phyloP scores from a whole-genome alignment of 2,329 filamentous ascomycete genomes.

The Alternaria sp. region DNA sequence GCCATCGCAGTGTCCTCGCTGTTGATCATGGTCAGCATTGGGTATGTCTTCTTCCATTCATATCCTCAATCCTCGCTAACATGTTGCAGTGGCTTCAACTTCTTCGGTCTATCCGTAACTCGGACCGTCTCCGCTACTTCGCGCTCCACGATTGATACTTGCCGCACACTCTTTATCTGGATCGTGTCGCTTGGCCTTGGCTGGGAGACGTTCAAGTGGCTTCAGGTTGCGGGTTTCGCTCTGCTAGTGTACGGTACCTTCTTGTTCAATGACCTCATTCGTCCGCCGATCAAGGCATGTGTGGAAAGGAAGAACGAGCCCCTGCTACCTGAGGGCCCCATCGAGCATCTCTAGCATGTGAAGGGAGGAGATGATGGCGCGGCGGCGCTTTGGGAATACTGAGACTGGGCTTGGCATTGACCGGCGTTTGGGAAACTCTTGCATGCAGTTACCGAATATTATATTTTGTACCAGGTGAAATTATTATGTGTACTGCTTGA shows the following conservation, averaged over 20 bases:
- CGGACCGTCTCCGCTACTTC: conserved; percentile 89
- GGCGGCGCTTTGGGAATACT: conserved; percentile 7
- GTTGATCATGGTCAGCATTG: conserved; percentile 97
- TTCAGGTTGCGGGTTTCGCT: conserved; percentile 89
- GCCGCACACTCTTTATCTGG: conserved; percentile 98
- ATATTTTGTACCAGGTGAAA: not conserved
- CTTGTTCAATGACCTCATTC: conserved; percentile 93
- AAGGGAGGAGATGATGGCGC: not conserved
- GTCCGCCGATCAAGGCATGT: conserved; percentile 77
- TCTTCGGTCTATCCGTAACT: conserved; percentile 95
- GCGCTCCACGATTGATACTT: conserved; percentile 95
- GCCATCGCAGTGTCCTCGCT: conserved; percentile 79
- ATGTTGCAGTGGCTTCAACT: conserved; percentile 85
- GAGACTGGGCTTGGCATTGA: conserved; percentile 11
- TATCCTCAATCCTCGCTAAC: conserved; percentile 19
- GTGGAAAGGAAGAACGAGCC: conserved; percentile 66
- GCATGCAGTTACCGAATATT: not conserved
- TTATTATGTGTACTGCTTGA: not conserved
- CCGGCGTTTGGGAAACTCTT: not conserved
- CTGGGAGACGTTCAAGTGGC: conserved; percentile 98
- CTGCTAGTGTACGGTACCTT: conserved; percentile 96
- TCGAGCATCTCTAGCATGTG: conserved; percentile 69
- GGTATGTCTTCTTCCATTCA: conserved; percentile 65
- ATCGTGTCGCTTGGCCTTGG: conserved; percentile 89
- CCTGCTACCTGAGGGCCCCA: conserved; percentile 82